Base-by-base conservation (phyloP, 2,329 filamentous ascomycete genomes). In the Trichoderma koningiopsis region DNA sequence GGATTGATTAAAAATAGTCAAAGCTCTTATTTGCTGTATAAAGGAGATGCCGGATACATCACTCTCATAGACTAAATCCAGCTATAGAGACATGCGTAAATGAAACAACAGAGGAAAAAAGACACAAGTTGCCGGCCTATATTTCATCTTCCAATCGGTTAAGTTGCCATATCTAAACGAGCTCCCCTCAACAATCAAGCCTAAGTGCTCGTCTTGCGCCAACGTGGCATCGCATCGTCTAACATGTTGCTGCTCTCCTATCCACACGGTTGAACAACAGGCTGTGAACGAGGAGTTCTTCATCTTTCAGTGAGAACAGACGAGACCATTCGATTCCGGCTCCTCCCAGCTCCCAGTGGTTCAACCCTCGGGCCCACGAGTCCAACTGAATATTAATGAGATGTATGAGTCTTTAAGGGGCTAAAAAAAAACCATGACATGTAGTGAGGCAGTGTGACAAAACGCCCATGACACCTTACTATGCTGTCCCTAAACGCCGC, bases 401-500 rank as follows among this genome's bases (percentile, higher is more conserved):
- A 79, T 77, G 75, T 78, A 78, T 74, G 76, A 79, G 76, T 76
- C 75, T 75, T 72, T 66, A 29, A 40, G 74, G 75, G 76, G 77
- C 75, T 77, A 77, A 77, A 77, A 77, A 75, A 77, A 77, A 77
- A 75, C 77, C 76, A 75, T 76, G 75, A 78, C 74, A 75, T 75
- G 77, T 75, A 77, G 73, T 76, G 77, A 77, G 75, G 75, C 74
- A 79, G 77, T 80, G 76, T 77, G 75, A 77, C 75, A 71, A 80
- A 85, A 87, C 84, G 83, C 85, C 85, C 71, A 74, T 78, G 83
- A 86, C 85, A 84, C 84, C 85, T 77, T 84, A 86, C 84, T 82
- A 87, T 87, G 85, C 85, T 86, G 81, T 81, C 79, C 83, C 79
- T 79, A 77, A 86, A 86, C 85, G 83, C 84, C 84, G 75, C 75